phyloP scores from a whole-genome alignment of 495 filamentous ascomycete species.

The Talaromyces adpressus region DNA sequence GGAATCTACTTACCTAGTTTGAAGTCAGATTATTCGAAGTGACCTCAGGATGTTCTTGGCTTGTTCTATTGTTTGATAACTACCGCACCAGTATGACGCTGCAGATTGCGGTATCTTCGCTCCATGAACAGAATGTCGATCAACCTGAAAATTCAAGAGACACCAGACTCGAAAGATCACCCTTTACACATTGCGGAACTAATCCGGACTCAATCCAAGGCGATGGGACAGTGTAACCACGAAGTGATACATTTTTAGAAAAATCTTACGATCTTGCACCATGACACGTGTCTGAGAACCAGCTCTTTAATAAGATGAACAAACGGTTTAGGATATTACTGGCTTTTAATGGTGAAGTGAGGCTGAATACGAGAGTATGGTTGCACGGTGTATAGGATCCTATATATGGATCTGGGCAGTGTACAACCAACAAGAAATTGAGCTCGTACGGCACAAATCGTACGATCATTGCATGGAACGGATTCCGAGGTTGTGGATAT shows the following conservation, averaged over 20 bases:
- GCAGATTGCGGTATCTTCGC: neutral
- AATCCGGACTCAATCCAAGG: neutral
- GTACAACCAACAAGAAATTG: neutral
- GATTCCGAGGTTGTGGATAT: neutral
- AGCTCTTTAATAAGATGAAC: neutral
- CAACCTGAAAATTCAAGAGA: neutral
- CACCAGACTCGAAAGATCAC: too few relatives aligned
- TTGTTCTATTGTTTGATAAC: neutral
- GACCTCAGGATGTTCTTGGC: neutral
- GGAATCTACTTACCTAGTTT: neutral
- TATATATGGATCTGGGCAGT: neutral
- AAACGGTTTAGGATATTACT: too few relatives aligned
- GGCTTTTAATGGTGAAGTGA: neutral
- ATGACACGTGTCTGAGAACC: neutral
- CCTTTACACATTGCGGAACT: too few relatives aligned
- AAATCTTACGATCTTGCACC: neutral
- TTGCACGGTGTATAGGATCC: neutral
- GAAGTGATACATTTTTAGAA: neutral
- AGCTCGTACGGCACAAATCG: neutral
- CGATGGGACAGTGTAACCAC: neutral
- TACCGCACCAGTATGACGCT: neutral
- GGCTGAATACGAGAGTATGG: neutral
- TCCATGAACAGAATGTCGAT: neutral
- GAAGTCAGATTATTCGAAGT: neutral
- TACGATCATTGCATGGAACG: neutral